Base-by-base conservation (phyloP, 768 basidiomycete genomes). In the Cystobasidium ongulense region DNA sequence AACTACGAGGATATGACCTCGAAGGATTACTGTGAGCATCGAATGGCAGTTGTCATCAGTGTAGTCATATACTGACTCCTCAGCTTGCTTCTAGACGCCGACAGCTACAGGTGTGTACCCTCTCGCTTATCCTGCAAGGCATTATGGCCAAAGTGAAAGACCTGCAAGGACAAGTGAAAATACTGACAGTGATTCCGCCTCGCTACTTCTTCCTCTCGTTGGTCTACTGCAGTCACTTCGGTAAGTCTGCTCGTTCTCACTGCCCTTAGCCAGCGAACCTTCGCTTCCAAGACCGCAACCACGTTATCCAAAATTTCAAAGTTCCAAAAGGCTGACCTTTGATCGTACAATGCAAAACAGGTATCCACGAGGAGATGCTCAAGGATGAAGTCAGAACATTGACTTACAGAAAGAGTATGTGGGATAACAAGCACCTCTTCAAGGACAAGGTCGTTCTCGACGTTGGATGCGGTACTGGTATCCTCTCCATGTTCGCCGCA, bases 391-490 rank as follows among this genome's bases (percentile, higher is more conserved):
- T 99, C 77, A 89, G 96, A 75, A 99, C 96, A 54, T 88, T 92
- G 38, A 91, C 93, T 52, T 99, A 99, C 86, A 89, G 91, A 76
- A 85, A 88, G 74, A 92, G 94, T 75, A 98, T 99, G 85, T 82
- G 93, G 81, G 89, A 94, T 84, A 98, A 97, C 82, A 84, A 86
- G 11, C 93, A 97, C 82, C 83, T 99, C 54, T 99, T 99, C 88
- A 89, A 92, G 83, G 79, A 80, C 80, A 99, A 97, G 84, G 90
- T 89, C 39, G 96, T 99, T 1, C 85, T 99, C 64, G 96, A 99
- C 81, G 96, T 99, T 76, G 96, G 96, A 52, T 98, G 96, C 80
- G 96, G 96, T 29, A 99, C 96, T 11, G 96, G 96, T 64, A 78
- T 80, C 63, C 72, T 80, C n/a, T 77, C 73, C 53, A 80, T 80